These are phyloP conservation scores for Rauvolfia tetraphylla DNA, from an alignment of 257 asterid species.

Conservation along the genomic window DNA sequence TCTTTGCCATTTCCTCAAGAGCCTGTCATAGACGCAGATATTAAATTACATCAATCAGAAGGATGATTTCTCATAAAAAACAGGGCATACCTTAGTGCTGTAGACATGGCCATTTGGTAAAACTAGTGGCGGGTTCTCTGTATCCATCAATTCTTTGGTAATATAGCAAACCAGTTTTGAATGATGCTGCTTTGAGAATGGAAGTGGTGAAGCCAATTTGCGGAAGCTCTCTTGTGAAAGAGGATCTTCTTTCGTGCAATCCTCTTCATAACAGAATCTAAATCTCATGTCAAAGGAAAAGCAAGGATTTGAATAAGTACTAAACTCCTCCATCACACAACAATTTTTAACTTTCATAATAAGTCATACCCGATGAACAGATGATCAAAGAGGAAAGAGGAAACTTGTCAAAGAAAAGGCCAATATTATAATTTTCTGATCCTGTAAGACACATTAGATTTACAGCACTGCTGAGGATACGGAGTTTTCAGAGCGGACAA, in stretches of 20 bases:
- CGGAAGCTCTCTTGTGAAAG: constrained; percentile 95
- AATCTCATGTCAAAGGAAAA: constrained; percentile 49
- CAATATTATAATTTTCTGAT: background rate
- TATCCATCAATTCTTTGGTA: constrained; percentile 88
- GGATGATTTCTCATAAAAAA: background rate
- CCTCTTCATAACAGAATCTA: constrained; percentile 90
- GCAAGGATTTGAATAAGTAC: constrained; percentile 8
- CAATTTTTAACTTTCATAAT: background rate
- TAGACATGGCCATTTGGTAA: constrained; percentile 95
- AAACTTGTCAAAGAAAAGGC: background rate
- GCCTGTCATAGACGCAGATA: constrained; percentile 44
- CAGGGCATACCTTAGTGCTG: constrained; percentile 73
- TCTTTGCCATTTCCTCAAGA: constrained; percentile 86
- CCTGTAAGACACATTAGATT: background rate
- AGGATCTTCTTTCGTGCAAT: constrained; percentile 97
- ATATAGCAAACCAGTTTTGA: constrained; percentile 92
- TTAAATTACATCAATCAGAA: background rate
- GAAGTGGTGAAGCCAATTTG: constrained; percentile 75
- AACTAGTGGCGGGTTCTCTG: constrained; percentile 97
- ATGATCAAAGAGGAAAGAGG: too few species aligned
- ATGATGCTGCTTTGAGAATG: constrained; percentile 96
- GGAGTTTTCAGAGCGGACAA: constrained; percentile 95
- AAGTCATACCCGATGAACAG: too few species aligned
- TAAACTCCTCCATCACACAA: constrained; percentile 7
- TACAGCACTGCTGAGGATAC: constrained; percentile 52